Evolutionary conservation across 2,329 filamentous ascomycete species (phyloP), one percentile per base, ranked within the genome.

Genomic region (Pseudogymnoascus destructans): DNA sequence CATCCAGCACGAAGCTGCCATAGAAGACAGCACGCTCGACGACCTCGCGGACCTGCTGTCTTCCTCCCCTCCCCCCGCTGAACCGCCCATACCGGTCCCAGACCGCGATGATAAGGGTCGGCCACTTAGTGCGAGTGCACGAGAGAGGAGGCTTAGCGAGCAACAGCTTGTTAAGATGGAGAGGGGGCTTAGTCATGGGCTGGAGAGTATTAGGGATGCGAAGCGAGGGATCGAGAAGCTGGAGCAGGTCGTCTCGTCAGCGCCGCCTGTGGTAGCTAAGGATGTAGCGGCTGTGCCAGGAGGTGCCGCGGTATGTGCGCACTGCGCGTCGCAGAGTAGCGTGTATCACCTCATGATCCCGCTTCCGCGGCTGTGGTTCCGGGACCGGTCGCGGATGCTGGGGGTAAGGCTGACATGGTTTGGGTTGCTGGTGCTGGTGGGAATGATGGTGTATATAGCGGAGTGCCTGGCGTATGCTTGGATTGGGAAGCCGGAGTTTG

Each of bases 201-300:
- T 81, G 4, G 68, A 73, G 27, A 74, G 75, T 17, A 79, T 84
- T 30, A 77, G 74, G 38, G 77, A 73, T 11, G 78, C 78, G 17
- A 80, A 78, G 62, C 73, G 76, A 57, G 80, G 80, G 9, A 83
- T 84, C 56, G 78, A 81, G 64, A 73, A 78, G 8, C 71, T 84
- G 5, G 77, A 82, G 64, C 73, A 75, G 61, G 73, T 75, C 59
- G 73, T 83, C 15, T 72, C 73, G 15, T 59, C 59, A 21, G 59
- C 59, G 15, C 55, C 32, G 8, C 72, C 74, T 40, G 66, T 66
- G 2, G 71, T 75, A 56, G 65, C 63, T 8, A 66, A 67, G 58
- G 19, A 23, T 6, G 58, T 35, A 57, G 35, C 5, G 52, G 32
- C 3, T 23, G 55, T 17, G 35, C 58, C 38, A 58, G 61, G n/a